Evolutionary conservation across 345 rosid genomes (phyloP).

Genomic region (Syzygium aqueum): DNA sequence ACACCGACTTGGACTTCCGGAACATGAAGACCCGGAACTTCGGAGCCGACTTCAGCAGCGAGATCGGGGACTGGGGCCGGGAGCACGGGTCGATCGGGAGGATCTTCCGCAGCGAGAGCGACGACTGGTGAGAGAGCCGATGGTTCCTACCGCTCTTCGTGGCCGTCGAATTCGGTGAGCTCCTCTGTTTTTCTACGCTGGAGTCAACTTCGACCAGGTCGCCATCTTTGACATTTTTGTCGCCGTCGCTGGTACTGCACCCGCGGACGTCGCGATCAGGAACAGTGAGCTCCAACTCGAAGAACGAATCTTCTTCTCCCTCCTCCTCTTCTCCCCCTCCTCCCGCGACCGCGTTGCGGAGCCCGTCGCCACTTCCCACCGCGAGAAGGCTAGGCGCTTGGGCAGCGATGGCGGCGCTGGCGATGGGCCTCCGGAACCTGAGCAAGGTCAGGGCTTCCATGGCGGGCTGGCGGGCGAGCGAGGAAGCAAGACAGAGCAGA

Average conservation of each 20-base stretch:
- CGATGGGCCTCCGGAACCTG: constrained; percentile 40
- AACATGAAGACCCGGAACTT: constrained; percentile 39
- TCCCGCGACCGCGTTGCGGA: background rate
- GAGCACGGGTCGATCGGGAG: constrained; percentile 50
- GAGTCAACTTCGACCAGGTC: background rate
- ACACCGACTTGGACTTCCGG: constrained; percentile 42
- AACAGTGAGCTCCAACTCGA: constrained; percentile 73
- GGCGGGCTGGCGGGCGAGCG: background rate
- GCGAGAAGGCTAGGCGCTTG: background rate
- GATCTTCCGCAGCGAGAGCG: constrained; percentile 29
- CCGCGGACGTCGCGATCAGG: constrained; percentile 20
- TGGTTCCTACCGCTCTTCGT: background rate
- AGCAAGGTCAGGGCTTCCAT: constrained; percentile 75
- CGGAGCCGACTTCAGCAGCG: constrained; percentile 55
- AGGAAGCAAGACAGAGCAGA: background rate
- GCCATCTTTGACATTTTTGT: constrained; percentile 8
- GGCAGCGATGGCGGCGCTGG: constrained; percentile 2
- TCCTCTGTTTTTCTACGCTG: background rate
- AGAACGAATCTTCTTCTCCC: constrained; percentile 60
- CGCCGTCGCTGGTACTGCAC: constrained; percentile 2
- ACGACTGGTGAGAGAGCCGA: background rate
- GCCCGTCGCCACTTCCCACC: background rate
- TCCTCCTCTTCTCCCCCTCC: constrained; percentile 56
- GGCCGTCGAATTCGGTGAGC: background rate
- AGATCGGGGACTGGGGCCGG: constrained; percentile 56